Evolutionary conservation across 257 asterid genomes (phyloP), one percentile per base, ranked within the genome.

Genomic region (Nicotiana benthamiana): DNA sequence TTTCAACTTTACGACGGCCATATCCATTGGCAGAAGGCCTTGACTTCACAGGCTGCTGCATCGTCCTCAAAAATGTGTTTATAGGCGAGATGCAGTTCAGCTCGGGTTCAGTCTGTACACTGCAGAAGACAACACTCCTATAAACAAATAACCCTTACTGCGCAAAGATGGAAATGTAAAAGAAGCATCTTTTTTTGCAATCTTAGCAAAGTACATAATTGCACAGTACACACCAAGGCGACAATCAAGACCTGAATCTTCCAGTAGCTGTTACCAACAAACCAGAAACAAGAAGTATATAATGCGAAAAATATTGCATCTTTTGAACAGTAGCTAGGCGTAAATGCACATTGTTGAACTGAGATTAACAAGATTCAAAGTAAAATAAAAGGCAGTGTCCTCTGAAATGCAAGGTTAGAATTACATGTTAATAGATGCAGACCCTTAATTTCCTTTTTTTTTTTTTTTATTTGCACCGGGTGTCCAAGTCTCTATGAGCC

Each of bases 11-110:
- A 80, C 92, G 94, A 67, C 88, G 90, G 81, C 92, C 94, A 88
- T 89, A 91, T 86, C 97, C 98, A 85, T 96, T 91, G 67, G 92
- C 86, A 77, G 95, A 85, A 84, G 97, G 85, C 74, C 91, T 87
- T 75, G 90, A 86, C 86, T 89, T 98, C 79, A 83, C 88, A 68
- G 79, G 89, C 83, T 88, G 98, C 87, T 90, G 97, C 92, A 87
- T 84, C 91, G 89, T 88, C 90, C 91, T 48, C 83, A 75, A 83
- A 80, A 82, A 70, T 84, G 79, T 70, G 43, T 46, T 74, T 74
- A 74, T 48, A 26, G 79, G 61, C 43, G 61, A 24, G 43, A 74
- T 74, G 61, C 79, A 26, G 43, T 74, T 74, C 61, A 48, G 61
- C 61, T 16, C 9, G 10, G 61, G 78, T 7, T 13, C 78, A 48